Evolutionary conservation across 345 rosid genomes (phyloP), one percentile per base, ranked within the genome.

Genomic region (Boechera divaricarpa): DNA sequence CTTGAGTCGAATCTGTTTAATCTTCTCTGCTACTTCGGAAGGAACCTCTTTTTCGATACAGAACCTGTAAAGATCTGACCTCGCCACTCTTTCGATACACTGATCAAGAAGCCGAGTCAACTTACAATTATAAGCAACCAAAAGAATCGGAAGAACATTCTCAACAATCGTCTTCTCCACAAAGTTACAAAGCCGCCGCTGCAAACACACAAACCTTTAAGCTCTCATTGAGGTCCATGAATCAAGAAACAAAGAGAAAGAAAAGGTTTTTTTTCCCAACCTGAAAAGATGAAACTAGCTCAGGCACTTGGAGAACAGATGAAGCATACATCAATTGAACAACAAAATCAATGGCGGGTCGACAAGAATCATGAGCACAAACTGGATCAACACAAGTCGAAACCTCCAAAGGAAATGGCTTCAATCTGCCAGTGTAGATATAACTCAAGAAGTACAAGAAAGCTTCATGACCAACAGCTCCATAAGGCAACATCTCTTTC

Each of bases 261-360:
- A 6, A 6, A 28, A 4, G 3, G 29, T 28, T 28, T 28, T 6
- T 10, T 16, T 1, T 10, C 55, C 5, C 1, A 21, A 92, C 99
- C 98, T 91, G 99, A 76, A 88, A 88, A 38, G 92, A 87, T 16
- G 98, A 93, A 75, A 87, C 86, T 44, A 95, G 85, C 87, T 95
- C 99, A 0, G 85, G 90, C 57, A 92, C 85, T 83, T 86, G 90
- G 72, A 95, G 88, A 70, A 92, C 73, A 60, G 82, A 86, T 0
- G 98, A 88, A 36, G 93, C 98, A 86, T 89, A 95, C 88, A 92
- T 80, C 91, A 92, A 73, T 48, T 92, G 94, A 75, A 90, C 96
- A 1, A 89, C 84, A 64, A 92, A 91, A 81, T 75, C 73, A 72
- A 92, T 87, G 13, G 96, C 94, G 12, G 99, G 98, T 60, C 94